Evolutionary conservation across 192 early-diverging fungal species (phyloP).

Genomic region (Rhizophagus prolifer): DNA sequence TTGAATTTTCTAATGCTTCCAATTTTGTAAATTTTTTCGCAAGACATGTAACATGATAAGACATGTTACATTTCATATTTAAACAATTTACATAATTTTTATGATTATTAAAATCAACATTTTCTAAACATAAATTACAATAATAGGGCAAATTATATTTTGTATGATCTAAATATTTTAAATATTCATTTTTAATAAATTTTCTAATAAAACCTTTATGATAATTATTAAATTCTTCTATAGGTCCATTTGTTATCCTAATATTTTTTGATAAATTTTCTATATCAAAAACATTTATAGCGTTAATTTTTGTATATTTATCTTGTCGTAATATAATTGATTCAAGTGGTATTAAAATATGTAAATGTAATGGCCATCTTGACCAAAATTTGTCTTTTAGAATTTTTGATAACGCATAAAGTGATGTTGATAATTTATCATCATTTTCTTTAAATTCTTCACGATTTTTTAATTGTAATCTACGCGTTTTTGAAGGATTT

Average conservation of each 20-base stretch:
- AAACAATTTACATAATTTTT: conserved; percentile 1
- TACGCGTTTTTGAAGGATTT: not conserved
- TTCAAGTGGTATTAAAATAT: not conserved
- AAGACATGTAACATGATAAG: not conserved
- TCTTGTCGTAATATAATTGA: not conserved
- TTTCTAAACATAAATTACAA: not conserved
- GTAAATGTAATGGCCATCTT: conserved; percentile 19
- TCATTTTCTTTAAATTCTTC: not conserved
- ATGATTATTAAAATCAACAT: not conserved
- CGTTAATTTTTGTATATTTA: too few relatives aligned
- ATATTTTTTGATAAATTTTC: conserved; percentile 11
- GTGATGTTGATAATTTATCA: not conserved
- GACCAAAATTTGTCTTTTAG: not conserved
- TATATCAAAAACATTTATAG: not conserved
- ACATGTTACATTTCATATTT: not conserved
- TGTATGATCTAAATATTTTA: not conserved
- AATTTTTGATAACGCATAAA: not conserved
- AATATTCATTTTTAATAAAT: not conserved
- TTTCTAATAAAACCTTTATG: not conserved
- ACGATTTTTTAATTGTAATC: not conserved
- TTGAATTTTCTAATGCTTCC: not conserved
- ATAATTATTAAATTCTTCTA: not conserved
- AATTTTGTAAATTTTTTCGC: not conserved
- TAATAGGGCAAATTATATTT: not conserved
- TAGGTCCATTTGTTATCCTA: not conserved